Evolutionary conservation across 164 flowering plant genomes (phyloP), one percentile per base, ranked within the genome.

Genomic region (Vitis amurensis): DNA sequence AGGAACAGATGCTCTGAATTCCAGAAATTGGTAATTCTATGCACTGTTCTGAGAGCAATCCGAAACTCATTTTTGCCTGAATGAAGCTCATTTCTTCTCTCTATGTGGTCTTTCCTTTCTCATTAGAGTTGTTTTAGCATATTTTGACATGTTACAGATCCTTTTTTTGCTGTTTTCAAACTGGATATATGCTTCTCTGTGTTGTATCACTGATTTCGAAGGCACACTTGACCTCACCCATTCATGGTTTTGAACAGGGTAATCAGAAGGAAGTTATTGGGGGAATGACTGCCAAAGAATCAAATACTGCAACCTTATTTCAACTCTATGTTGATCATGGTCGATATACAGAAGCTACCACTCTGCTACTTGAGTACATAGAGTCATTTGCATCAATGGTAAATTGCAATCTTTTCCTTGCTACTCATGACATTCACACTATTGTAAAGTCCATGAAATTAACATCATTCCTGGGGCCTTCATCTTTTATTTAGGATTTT

Each of bases 221-320:
- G 44, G 44, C 44, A 31, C 44, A 31, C 44, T 31, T 31, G 44
- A 8, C n/a, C 66, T 48, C 27, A 12, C 15, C 9, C 52, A 2
- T n/a, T 61, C 27, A 1, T 57, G 31, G 58, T 69, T 72, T 55
- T 68, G 67, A n/a, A 71, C 88, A 95, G 99, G 89, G 79, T 68
- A 80, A 77, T 73, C 78, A 71, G 68, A 80, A 60, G 70, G 89
- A 68, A 79, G 74, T 56, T 71, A 68, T 55, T 85, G n/a, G 86
- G 83, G 97, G 97, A 51, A 95, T 95, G 99, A 66, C 89, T 67
- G 92, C 97, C 49, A 85, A 76, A 70, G 97, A 91, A 76, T 81
- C 95, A 70, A 84, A 79, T 72, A 88, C 98, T 66, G 97, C 95
- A 67, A 83, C 90, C 16, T 79, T 95, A 71, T 85, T 95, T 62